phyloP scores from a whole-genome alignment of 176 grass and related monocot species.

The Secale cereale region DNA sequence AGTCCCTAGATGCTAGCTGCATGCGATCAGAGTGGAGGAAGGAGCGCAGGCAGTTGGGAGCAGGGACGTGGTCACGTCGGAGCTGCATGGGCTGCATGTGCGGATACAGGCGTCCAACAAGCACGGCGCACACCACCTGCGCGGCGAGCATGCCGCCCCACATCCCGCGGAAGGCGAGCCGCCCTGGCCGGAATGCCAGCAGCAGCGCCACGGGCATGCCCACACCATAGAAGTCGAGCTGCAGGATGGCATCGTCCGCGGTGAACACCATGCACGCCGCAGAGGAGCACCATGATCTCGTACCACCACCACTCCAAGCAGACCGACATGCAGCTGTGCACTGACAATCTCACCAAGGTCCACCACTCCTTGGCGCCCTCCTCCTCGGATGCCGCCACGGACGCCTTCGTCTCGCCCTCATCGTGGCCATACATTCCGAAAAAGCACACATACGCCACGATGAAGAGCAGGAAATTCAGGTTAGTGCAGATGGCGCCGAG shows the following conservation, averaged over 20 bases:
- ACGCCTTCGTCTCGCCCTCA: not conserved
- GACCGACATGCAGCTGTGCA: slow-evolving; percentile 84
- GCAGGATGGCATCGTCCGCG: slow-evolving; percentile 44
- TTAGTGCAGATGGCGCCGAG: slow-evolving; percentile 68
- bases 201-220: slow-evolving; percentile 72
- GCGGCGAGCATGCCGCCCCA: slow-evolving; percentile 86
- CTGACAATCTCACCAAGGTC: slow-evolving; percentile 53
- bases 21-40: too few species aligned
- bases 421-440: slow-evolving; percentile 36
- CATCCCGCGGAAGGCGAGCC: slow-evolving; percentile 67
- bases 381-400: not conserved
- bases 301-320: slow-evolving; percentile 98
- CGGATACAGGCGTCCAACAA: too few species aligned
- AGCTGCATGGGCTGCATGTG: too few species aligned
- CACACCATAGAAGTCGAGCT: slow-evolving; percentile 70
- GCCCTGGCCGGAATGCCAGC: slow-evolving; percentile 52
- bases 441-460: slow-evolving; percentile 52
- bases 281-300: slow-evolving; percentile 91
- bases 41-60: too few species aligned
- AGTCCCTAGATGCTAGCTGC: too few species aligned
- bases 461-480: slow-evolving; percentile 66
- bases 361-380: slow-evolving; percentile 41
- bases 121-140: slow-evolving; percentile 65
- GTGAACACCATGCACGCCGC: slow-evolving; percentile 79
- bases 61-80: too few species aligned